phyloP scores from a whole-genome alignment of 345 rosid species.

The Pelargonium nanum region DNA sequence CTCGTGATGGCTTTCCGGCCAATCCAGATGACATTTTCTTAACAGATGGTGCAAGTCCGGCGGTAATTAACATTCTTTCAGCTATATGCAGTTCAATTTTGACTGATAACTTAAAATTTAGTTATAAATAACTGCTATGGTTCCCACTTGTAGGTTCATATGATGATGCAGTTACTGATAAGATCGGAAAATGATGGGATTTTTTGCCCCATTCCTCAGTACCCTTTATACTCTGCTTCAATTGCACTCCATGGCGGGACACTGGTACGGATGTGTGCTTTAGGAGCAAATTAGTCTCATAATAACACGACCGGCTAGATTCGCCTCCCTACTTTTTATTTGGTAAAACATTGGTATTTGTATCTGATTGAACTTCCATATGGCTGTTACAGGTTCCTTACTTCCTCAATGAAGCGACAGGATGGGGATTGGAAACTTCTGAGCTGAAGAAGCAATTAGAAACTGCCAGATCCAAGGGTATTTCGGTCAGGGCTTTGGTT shows the following conservation, averaged over 20 bases:
- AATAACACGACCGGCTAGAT: too few relatives aligned
- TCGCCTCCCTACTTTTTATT: too few relatives aligned
- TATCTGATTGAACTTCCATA: background rate
- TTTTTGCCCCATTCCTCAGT: slow-evolving; percentile 97
- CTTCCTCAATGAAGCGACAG: slow-evolving; percentile 84
- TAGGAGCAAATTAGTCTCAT: background rate
- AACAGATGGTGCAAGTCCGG: slow-evolving; percentile 99
- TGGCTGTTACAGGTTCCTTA: slow-evolving; percentile 59
- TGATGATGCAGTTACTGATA: slow-evolving; percentile 87
- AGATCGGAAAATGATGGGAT: slow-evolving; percentile 82
- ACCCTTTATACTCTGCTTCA: slow-evolving; percentile 94
- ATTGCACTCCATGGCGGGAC: slow-evolving; percentile 93
- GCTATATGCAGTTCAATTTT: too few relatives aligned
- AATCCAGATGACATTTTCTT: slow-evolving; percentile 83
- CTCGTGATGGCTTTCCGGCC: slow-evolving; percentile 89
- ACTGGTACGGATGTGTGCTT: slow-evolving; percentile 45
- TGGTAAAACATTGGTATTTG: background rate
- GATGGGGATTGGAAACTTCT: slow-evolving; percentile 87
- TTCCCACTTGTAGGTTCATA: slow-evolving; percentile 56
- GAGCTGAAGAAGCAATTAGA: slow-evolving; percentile 79
- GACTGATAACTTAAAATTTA: too few relatives aligned
- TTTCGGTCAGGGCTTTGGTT: slow-evolving; percentile 75
- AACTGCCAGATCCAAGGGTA: slow-evolving; percentile 66
- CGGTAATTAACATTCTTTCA: slow-evolving; percentile 24
- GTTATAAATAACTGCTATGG: too few relatives aligned